Evolutionary conservation across 805 yeast genomes (phyloP).

Genomic region (Brettanomyces sp.): DNA sequence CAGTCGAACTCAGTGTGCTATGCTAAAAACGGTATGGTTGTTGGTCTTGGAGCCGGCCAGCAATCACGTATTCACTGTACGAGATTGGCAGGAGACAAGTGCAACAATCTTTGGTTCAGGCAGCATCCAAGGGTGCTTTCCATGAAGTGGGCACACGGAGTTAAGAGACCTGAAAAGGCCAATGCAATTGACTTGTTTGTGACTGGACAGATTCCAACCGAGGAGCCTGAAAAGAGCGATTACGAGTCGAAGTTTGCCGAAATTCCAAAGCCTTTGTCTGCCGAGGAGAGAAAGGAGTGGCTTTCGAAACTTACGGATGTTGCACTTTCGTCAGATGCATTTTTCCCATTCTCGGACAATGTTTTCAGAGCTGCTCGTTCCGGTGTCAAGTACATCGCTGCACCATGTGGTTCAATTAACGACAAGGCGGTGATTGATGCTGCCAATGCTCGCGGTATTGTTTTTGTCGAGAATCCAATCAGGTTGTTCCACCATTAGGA

Average conservation of each 20-base stretch:
- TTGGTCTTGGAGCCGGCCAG: conserved; percentile 99
- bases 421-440: conserved; percentile 94
- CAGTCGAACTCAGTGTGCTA: conserved; percentile 98
- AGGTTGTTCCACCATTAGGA: conserved; percentile 91
- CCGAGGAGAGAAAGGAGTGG: conserved; percentile 85
- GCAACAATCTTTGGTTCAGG: conserved; percentile 99
- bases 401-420: conserved; percentile 97
- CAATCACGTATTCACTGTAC: conserved; percentile 99
- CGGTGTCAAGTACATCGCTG: conserved; percentile 93
- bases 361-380: conserved; percentile 95
- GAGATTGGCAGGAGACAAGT: conserved; percentile 98
- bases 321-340: conserved; percentile 93
- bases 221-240: conserved; percentile 89
- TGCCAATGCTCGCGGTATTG: conserved; percentile 84
- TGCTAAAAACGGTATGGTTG: conserved; percentile 98
- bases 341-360: conserved; percentile 99
- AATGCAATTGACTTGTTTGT: conserved; percentile 95
- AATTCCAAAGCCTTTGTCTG: conserved; percentile 76
- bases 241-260: conserved; percentile 82
- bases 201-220: conserved; percentile 80
- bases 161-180: conserved; percentile 96
- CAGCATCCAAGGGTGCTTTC: conserved; percentile 92
- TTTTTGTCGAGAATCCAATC: conserved; percentile 94
- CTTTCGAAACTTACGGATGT: conserved; percentile 69
- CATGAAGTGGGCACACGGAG: conserved; percentile 96